A percentile compares a stretch with the other conserved stretches of the same genome.
phyloP scores from a whole-genome alignment of 352 stramenopile genomes.

The Pythium insidiosum region DNA sequence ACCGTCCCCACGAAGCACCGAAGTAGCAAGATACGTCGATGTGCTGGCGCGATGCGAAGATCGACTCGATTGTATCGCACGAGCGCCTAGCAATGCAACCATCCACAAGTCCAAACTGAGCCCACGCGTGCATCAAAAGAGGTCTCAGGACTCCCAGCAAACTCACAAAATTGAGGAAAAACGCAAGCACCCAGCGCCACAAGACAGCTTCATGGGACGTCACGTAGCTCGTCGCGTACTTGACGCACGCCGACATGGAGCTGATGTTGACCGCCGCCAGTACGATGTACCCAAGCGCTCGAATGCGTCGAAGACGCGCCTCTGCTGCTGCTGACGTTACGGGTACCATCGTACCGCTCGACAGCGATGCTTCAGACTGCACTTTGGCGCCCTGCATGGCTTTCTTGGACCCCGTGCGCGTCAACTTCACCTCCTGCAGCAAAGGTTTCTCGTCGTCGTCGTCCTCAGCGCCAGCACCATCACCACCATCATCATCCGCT shows the following conservation, averaged over 20 bases:
- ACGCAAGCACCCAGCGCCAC: slow-evolving; percentile 44
- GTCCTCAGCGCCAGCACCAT: neutral
- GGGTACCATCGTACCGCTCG: slow-evolving; percentile 9
- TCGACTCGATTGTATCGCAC: slow-evolving; percentile 26
- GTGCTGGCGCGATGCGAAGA: slow-evolving; percentile 23
- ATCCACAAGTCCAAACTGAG: too few relatives aligned
- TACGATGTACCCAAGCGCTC: slow-evolving; percentile 35
- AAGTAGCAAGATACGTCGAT: slow-evolving; percentile 32
- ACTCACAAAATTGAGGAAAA: slow-evolving; percentile 42
- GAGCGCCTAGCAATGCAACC: slow-evolving; percentile 22
- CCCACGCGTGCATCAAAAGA: too few relatives aligned
- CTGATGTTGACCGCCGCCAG: slow-evolving; percentile 55
- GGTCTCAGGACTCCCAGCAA: too few relatives aligned
- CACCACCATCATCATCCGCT: neutral
- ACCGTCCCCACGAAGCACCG: slow-evolving; percentile 45
- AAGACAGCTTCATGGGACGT: slow-evolving; percentile 54
- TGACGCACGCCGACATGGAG: slow-evolving; percentile 54
- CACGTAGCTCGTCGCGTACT: slow-evolving; percentile 39
- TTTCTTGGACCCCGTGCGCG: slow-evolving; percentile 15
- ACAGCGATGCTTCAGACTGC: neutral
- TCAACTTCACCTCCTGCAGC: slow-evolving; percentile 13
- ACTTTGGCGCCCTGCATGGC: slow-evolving; percentile 2
- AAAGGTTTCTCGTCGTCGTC: slow-evolving; percentile 8
- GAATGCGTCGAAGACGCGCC: slow-evolving; percentile 14
- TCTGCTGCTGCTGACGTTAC: slow-evolving; percentile 1